Evolutionary conservation across 2,329 filamentous ascomycete genomes (phyloP).

Genomic region (Lasiodiplodia theobromae): DNA sequence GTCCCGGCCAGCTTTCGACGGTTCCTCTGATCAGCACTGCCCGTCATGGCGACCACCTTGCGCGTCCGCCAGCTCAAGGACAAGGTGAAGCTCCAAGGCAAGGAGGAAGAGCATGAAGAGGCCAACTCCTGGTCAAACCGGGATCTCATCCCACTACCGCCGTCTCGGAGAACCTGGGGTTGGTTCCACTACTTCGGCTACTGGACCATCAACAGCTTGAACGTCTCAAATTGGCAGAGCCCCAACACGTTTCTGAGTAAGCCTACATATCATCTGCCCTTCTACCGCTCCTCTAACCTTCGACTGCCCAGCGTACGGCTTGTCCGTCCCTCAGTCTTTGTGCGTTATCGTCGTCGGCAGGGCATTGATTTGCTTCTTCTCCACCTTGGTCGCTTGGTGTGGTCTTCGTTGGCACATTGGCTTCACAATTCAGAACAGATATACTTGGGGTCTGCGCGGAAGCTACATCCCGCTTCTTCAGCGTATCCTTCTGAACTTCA

Average conservation of each 20-base stretch:
- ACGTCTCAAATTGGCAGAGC: conserved; percentile 57
- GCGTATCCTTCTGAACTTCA: conserved; percentile 58
- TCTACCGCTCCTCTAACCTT: neutral
- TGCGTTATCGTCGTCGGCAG: conserved; percentile 55
- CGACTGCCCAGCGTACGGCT: conserved; percentile 47
- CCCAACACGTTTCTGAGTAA: conserved; percentile 55
- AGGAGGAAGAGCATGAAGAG: conserved; percentile 53
- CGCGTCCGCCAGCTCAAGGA: conserved; percentile 40
- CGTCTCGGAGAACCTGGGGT: conserved; percentile 49
- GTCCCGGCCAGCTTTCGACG: neutral
- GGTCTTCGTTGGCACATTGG: conserved; percentile 60
- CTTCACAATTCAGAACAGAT: conserved; percentile 59
- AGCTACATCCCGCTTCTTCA: conserved; percentile 58
- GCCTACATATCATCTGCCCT: neutral
- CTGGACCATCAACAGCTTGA: conserved; percentile 49
- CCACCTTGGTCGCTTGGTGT: conserved; percentile 56
- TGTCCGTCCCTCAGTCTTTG: conserved; percentile 59
- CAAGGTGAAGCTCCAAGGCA: conserved; percentile 47
- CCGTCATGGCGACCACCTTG: conserved; percentile 19
- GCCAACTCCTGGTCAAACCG: conserved; percentile 53
- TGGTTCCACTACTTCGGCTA: conserved; percentile 55
- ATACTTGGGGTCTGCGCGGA: conserved; percentile 58
- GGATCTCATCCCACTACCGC: conserved; percentile 49
- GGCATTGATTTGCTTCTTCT: conserved; percentile 52
- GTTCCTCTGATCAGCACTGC: neutral